Evolutionary conservation across 768 basidiomycete genomes (phyloP), one percentile per base, ranked within the genome.

Genomic region (Suillus placidus): DNA sequence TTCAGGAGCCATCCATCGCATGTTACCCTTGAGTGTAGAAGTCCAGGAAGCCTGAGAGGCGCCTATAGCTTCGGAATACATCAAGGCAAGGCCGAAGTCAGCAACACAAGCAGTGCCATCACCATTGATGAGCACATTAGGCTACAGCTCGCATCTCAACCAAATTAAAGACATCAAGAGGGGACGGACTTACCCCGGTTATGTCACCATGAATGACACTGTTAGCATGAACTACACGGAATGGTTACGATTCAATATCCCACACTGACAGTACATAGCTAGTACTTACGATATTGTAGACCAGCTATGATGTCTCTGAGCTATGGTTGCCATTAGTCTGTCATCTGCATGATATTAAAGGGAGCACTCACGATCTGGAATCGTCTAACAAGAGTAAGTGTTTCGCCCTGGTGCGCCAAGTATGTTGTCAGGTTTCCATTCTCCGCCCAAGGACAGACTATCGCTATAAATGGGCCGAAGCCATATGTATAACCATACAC

Each of bases 1-100:
- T n/a, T 76, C 68, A 0, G 80, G 71, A 58, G 81, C 82, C 9
- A 81, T 79, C 81, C 82, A 83, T 1, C 82, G 77, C 32, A 82
- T 76, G 23, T 80, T 78, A 1, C 49, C 82, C n/a, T 60, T 61
- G 35, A 51, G 23, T 6, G 57, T 40, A 7, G 37, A 63, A 20
- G 62, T 63, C 51, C 40, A 16, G 13, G 49, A 54, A 26, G 49
- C 49, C 49, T 51, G 23, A 26, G 62, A 63, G 71, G 75, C 3
- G 20, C 73, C 70, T 49, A 75, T 70, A 63, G 77, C 71, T 62
- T 81, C 78, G 16, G 71, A 71, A 16, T 78, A 70, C 58, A 82
- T 76, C 34, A 68, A 79, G 18, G 80, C 82, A 9, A 83, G 70
- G 4, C 82, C 83, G 64, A 83, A 83, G 64, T 83, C 83, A 64